Evolutionary conservation across 768 basidiomycete genomes (phyloP), one percentile per base, ranked within the genome.

Genomic region (Boletus barrowsii): DNA sequence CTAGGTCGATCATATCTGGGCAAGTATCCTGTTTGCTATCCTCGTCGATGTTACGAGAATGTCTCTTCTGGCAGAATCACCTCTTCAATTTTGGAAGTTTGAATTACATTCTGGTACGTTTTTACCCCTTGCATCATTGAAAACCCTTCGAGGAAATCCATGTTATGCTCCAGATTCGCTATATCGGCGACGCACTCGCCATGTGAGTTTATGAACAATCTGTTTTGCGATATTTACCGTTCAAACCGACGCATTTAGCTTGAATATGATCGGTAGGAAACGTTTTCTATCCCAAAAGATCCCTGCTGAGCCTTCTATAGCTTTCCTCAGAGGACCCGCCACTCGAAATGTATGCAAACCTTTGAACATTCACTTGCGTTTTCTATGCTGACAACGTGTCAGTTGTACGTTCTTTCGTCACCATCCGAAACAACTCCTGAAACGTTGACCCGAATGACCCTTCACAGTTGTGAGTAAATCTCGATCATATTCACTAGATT

Each of bases 1-100:
- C 7, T n/a, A 61, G 65, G 50, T 67, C 18, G 44, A 59, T 29
- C 32, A 64, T 49, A 24, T 67, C 39, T 65, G 64, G 65, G 64
- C 61, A 47, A 42, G 52, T 30, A n/a, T 4, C 17, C 1, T 2
- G 11, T 1, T n/a, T 20, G 5, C 14, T 18, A 11, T 33, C 35
- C 15, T 41, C 40, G 26, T 51, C 5, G 11, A 26, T 13, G 6
- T 18, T 26, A 47, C 8, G 9, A 17, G 20, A 29, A 52, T 43
- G 4, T 47, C 0, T 4, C n/a, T 24, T 11, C 26, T 50, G 30
- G 11, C 29, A 65, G 64, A 57, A 46, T 2, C 33, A 40, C 3
- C 35, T 22, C 10, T 24, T 30, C 2, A 48, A 42, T 7, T 66
- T 58, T 18, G 65, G 64, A 43, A 61, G 53, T 29, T 47, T 67